phyloP scores from a whole-genome alignment of 2,329 filamentous ascomycete genomes.

The Apiospora saccharicola region DNA sequence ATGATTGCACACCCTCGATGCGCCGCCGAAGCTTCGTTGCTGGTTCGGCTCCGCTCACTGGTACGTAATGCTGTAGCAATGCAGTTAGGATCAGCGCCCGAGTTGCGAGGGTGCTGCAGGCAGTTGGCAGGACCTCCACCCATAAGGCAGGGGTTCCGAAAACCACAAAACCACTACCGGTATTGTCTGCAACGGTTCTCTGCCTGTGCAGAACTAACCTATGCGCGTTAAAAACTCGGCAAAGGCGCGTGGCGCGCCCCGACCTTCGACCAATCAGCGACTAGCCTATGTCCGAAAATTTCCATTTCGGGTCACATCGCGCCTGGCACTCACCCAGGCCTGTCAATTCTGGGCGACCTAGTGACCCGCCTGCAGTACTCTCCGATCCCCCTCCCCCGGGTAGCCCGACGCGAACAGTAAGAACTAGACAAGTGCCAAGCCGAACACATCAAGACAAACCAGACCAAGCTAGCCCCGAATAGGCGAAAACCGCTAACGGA shows the following conservation, averaged over 20 bases:
- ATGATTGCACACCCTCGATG: neutral
- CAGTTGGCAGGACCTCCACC: too few species aligned
- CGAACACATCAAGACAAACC: too few species aligned
- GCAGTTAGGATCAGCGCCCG: neutral
- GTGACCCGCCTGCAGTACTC: too few species aligned
- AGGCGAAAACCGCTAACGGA: too few species aligned
- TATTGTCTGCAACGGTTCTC: neutral
- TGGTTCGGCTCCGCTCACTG: neutral
- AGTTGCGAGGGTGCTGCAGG: too few species aligned
- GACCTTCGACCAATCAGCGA: neutral
- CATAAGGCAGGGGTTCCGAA: neutral
- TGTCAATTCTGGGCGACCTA: too few species aligned
- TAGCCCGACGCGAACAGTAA: neutral
- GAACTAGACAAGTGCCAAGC: neutral
- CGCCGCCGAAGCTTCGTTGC: neutral
- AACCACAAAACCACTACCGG: too few species aligned
- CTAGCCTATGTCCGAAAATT: neutral
- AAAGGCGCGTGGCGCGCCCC: neutral
- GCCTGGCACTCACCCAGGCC: too few species aligned
- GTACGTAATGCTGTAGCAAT: neutral
- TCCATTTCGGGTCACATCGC: neutral
- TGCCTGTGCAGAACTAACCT: neutral
- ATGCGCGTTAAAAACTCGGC: neutral
- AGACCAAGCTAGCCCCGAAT: too few species aligned
- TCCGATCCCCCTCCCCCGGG: neutral